Conservation (phyloP, 2,329 filamentous ascomycete genomes). For the Ophiosphaerella narmari region DNA sequence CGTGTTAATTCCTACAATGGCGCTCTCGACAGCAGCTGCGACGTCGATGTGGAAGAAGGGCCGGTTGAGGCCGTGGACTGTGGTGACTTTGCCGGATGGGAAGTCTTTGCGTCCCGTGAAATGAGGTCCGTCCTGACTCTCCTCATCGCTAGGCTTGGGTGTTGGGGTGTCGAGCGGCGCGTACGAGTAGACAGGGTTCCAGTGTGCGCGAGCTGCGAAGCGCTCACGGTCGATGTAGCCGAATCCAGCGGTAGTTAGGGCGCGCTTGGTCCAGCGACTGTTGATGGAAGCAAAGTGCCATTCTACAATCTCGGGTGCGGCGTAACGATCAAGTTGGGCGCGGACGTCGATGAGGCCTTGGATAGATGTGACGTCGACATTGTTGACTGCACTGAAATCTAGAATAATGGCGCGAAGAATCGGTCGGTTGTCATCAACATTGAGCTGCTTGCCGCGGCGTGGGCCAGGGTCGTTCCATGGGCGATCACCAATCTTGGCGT, state of each 20-base stretch:
- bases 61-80: conserved; percentile 83
- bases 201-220: conserved; percentile 59
- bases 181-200: conserved; percentile 95
- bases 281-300: conserved; percentile 96
- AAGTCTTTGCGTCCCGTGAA: conserved; percentile 15
- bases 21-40: conserved; percentile 84
- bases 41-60: conserved; percentile 95
- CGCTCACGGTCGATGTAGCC: conserved; percentile 66
- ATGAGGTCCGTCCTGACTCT: conserved; percentile 31
- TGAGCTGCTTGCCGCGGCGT: conserved; percentile 56
- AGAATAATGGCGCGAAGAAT: conserved; percentile 87
- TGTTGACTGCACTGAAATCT: conserved; percentile 92
- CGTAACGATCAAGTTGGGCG: conserved; percentile 88
- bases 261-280: conserved; percentile 92
- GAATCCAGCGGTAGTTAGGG: conserved; percentile 84
- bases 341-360: conserved; percentile 93
- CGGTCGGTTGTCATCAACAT: conserved; percentile 60
- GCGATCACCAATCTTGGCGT: conserved; percentile 63
- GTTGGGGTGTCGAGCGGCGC: conserved; percentile 78
- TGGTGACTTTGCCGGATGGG: conserved; percentile 55
- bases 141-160: conserved; percentile 61
- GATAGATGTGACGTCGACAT: conserved; percentile 89
- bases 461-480: conserved; percentile 96
- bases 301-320: conserved; percentile 79
- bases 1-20: conserved; percentile 74